phyloP scores from a whole-genome alignment of 352 stramenopile species.

The Bremia lactucae region DNA sequence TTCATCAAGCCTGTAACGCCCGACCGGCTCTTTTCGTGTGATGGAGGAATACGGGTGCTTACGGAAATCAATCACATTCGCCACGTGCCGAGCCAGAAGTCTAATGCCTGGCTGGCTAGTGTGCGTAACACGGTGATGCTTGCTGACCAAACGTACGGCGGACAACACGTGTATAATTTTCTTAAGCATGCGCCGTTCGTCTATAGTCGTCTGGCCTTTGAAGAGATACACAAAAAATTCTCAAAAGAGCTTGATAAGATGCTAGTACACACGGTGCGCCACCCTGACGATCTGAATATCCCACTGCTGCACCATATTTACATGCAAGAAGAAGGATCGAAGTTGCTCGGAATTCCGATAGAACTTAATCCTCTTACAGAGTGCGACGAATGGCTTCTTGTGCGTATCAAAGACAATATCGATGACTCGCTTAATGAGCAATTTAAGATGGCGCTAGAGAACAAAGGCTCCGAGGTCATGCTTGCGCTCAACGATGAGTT shows the following conservation, averaged over 20 bases:
- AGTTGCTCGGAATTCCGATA: constrained; percentile 43
- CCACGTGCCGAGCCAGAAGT: constrained; percentile 47
- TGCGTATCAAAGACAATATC: constrained; percentile 52
- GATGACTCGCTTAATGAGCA: constrained; percentile 3
- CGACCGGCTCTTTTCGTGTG: constrained; percentile 81
- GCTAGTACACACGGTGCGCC: constrained; percentile 30
- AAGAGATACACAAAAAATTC: constrained; percentile 71
- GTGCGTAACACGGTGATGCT: constrained; percentile 61
- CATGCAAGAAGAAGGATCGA: constrained; percentile 71
- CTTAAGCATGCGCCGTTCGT: constrained; percentile 80
- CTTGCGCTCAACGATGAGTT: constrained; percentile 82
- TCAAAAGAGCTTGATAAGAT: constrained; percentile 37
- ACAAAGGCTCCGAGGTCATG: constrained; percentile 43
- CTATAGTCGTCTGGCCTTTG: constrained; percentile 60
- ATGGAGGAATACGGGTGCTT: constrained; percentile 73
- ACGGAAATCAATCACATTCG: constrained; percentile 71
- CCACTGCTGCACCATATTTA: constrained; percentile 77
- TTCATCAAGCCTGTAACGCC: constrained; percentile 74
- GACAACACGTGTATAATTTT: constrained; percentile 81
- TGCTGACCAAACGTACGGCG: constrained; percentile 42
- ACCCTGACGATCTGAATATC: constrained; percentile 53
- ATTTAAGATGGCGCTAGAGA: constrained; percentile 28
- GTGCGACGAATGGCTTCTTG: constrained; percentile 71
- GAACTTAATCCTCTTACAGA: constrained; percentile 40
- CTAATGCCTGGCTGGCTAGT: constrained; percentile 75